Conservation (phyloP, 108 stramenopile species). For the Cyclotella choctawhatcheeana region DNA sequence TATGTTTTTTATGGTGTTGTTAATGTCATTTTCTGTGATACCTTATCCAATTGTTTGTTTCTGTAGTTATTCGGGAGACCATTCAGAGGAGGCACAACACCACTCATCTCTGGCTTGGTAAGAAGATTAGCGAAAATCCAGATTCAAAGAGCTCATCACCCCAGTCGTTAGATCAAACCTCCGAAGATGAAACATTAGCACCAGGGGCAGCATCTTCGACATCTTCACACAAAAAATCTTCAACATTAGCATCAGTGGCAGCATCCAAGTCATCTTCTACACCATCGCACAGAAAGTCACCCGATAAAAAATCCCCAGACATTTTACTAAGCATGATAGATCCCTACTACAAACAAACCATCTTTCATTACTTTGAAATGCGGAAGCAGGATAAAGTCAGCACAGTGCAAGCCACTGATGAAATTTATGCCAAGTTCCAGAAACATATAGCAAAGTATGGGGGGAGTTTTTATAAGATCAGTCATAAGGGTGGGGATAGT, state of each 20-base stretch:
- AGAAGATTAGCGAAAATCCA: not conserved
- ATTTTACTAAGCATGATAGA: conserved; percentile 5
- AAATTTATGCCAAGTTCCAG: conserved; percentile 2
- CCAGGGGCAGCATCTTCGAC: not conserved
- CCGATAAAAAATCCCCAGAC: not conserved
- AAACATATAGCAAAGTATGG: not conserved
- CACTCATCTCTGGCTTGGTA: not conserved
- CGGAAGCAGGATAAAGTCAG: not conserved
- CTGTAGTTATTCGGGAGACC: conserved; percentile 2
- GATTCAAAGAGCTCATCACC: not conserved
- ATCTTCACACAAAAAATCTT: too few species aligned
- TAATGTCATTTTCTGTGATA: too few species aligned
- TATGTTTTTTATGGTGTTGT: not conserved
- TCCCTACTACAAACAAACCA: conserved; percentile 9
- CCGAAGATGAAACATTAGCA: not conserved
- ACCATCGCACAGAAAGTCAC: too few species aligned
- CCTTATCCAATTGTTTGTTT: too few species aligned
- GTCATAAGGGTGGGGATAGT: not conserved
- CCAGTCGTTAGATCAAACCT: not conserved
- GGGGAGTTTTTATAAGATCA: not conserved
- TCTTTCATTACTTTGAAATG: not conserved
- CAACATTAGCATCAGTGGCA: not conserved
- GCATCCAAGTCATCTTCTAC: not conserved
- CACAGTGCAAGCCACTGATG: not conserved
- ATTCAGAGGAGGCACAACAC: not conserved